Evolutionary conservation across 2,329 filamentous ascomycete genomes (phyloP).

Genomic region (Paraphaeosphaeria sporulosa): DNA sequence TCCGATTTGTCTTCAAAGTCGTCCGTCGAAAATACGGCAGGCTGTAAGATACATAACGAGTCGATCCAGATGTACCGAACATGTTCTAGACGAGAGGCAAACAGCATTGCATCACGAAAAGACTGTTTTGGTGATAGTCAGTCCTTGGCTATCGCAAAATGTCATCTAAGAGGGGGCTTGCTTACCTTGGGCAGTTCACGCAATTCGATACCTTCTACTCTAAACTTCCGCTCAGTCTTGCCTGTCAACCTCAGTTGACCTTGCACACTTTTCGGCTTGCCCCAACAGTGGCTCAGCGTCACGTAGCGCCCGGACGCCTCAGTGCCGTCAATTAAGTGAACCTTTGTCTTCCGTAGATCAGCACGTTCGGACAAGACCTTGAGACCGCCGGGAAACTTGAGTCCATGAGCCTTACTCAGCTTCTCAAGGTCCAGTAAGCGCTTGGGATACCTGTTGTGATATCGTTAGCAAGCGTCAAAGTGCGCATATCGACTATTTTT

Average conservation of each 20-base stretch:
- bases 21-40: not conserved
- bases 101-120: conserved; percentile 18
- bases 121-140: not conserved
- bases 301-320: not conserved
- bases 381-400: not conserved
- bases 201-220: conserved; percentile 8
- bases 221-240: not conserved
- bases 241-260: not conserved
- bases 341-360: not conserved
- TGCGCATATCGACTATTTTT: not conserved
- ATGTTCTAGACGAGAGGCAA: conserved; percentile 12
- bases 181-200: not conserved
- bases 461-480: not conserved
- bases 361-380: not conserved
- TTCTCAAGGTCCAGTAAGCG: not conserved
- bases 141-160: not conserved
- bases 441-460: not conserved
- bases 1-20: not conserved
- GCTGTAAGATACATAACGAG: conserved; percentile 18
- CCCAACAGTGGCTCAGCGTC: conserved; percentile 12
- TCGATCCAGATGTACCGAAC: conserved; percentile 21
- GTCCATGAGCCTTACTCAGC: not conserved
- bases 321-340: not conserved
- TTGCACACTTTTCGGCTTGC: not conserved
- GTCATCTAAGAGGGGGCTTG: not conserved